Evolutionary conservation across 352 stramenopile genomes (phyloP), one percentile per base, ranked within the genome.

Genomic region (Globisporangium nunn): DNA sequence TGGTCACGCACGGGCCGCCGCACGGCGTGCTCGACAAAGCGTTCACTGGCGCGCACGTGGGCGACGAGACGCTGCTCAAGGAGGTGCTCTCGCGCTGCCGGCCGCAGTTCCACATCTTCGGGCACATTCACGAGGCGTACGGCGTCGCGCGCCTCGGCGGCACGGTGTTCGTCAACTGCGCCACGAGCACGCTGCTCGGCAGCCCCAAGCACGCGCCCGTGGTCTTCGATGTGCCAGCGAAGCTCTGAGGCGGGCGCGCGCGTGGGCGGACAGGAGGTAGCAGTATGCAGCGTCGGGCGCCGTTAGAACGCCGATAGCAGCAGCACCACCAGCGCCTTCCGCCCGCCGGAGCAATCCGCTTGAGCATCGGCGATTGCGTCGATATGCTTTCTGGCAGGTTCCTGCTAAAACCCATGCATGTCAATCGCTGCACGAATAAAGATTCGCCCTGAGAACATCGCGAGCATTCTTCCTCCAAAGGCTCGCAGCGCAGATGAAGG

Each of bases 71-170:
- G 35, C 68, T 98, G 48, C 59, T 96, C 41, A 73, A 83, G 39
- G 73, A 95, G 50, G 76, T 95, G 18, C 74, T 93, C 58, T 82
- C 84, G 31, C 78, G 85, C 35, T 79, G 93, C 28, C 72, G 76
- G 29, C 91, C 89, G 15, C 67, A 78, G 37, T 86, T 96, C 50
- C 84, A 96, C 63, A 62, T 98, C 4, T 98, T 97, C 67, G 91
- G 89, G 37, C 91, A 98, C 68, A 96, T 98, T 59, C 91, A 97
- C 62, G 85, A 97, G 68, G 81, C 72, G 12, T 93, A 91, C 52
- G 91, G 91, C 60, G 72, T 78, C 23, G 78, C 75, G 18, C 81
- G 67, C 17, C 68, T 96, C 58, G 88, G 84, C 11, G 63, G 61
- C 3, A 98, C 90, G 0, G 68, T 91, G 6, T 97, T 91, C 55